phyloP scores from a whole-genome alignment of 1,139 yeast genomes.

The Pichia sp. region DNA sequence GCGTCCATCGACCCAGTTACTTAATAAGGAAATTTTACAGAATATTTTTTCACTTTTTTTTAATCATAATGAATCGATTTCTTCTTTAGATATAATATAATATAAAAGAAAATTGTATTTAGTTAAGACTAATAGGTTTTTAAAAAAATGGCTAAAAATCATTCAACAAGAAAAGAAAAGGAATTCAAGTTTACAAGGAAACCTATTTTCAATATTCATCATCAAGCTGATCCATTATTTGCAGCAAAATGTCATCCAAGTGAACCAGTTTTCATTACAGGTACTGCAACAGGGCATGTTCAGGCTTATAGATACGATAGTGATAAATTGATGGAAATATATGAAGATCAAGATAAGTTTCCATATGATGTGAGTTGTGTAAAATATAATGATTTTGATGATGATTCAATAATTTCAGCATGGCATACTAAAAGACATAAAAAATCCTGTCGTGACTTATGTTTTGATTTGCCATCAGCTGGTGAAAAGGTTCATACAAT shows the following conservation, averaged over 20 bases:
- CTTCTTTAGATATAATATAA: no score
- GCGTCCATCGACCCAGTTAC: background rate
- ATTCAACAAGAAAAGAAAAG: constrained; percentile 1
- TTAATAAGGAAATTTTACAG: background rate
- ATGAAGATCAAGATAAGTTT: constrained; percentile 13
- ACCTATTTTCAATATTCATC: constrained; percentile 17
- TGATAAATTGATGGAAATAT: constrained; percentile 34
- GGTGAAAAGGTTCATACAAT: constrained; percentile 58
- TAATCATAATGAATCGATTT: no score
- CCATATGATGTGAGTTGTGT: constrained; percentile 16
- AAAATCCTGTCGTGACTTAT: constrained; percentile 73
- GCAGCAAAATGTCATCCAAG: constrained; percentile 78
- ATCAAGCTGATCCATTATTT: constrained; percentile 51
- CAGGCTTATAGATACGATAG: constrained; percentile 52
- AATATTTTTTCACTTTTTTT: background rate
- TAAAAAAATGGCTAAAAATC: constrained; percentile 5
- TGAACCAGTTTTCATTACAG: constrained; percentile 56
- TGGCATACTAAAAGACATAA: constrained; percentile 93
- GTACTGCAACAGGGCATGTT: constrained; percentile 75
- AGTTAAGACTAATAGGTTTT: no score
- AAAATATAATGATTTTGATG: constrained; percentile 24
- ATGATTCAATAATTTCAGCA: constrained; percentile 32
- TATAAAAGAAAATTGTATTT: no score
- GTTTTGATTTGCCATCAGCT: constrained; percentile 49
- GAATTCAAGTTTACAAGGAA: constrained; percentile 12